phyloP scores from a whole-genome alignment of 345 rosid species.

The Brassica carinata region DNA sequence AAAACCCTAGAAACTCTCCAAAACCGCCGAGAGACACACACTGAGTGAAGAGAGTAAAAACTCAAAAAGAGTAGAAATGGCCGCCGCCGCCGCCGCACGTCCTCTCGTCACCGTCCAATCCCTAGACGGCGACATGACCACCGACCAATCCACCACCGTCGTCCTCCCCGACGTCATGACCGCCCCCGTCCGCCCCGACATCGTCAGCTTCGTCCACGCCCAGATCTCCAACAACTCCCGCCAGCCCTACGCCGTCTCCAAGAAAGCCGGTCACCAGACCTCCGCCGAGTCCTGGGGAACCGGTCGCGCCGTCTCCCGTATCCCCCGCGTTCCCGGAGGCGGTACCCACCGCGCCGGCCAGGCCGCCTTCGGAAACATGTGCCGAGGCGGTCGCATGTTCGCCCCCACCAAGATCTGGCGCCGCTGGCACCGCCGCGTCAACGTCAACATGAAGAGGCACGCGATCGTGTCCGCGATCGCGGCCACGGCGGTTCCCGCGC shows the following conservation, averaged over 20 bases:
- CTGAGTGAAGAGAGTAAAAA: constrained; percentile 21
- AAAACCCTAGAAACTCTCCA: constrained; percentile 18
- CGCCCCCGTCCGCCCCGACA: constrained; percentile 81
- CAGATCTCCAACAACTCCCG: constrained; percentile 84
- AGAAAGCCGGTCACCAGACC: constrained; percentile 94
- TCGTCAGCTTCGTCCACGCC: constrained; percentile 70
- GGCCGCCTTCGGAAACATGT: no score
- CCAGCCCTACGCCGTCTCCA: constrained; percentile 95
- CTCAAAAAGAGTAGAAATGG: constrained; percentile 35
- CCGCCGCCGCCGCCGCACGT: constrained; percentile 70
- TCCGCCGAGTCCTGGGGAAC: no score
- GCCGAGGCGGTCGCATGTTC: constrained; percentile 99
- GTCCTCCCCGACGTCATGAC: constrained; percentile 78
- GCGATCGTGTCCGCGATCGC: constrained; percentile 93
- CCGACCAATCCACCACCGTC: constrained; percentile 61
- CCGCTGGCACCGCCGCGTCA: constrained; percentile 88
- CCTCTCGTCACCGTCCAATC: constrained; percentile 71
- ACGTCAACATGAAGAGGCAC: constrained; percentile 82
- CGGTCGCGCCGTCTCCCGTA: no score
- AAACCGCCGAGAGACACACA: constrained; percentile 18
- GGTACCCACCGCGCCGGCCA: no score
- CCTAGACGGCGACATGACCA: constrained; percentile 79
- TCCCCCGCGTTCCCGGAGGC: no score
- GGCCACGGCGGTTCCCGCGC: constrained; percentile 80
- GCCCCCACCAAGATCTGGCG: constrained; percentile 99